Conservation (phyloP, 768 basidiomycete genomes). For the Lentinula aciculospora region DNA sequence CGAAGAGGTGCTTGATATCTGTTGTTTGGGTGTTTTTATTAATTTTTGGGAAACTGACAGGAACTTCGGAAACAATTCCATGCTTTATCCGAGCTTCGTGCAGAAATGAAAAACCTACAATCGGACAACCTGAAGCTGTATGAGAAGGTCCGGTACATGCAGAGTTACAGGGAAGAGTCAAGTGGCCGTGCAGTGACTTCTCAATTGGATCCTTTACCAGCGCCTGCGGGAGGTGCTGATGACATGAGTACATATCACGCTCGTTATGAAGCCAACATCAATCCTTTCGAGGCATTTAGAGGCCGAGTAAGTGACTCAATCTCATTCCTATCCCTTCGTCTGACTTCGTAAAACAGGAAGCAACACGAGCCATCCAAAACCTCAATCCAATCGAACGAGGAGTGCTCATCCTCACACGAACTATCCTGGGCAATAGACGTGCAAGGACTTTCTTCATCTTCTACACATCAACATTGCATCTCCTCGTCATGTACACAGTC, state of each 20-base stretch:
- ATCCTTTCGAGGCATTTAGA: conserved; percentile 96
- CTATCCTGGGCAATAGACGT: conserved; percentile 83
- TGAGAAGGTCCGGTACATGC: conserved; percentile 99
- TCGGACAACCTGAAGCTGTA: conserved; percentile 96
- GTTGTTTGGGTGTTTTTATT: not conserved
- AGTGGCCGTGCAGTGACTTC: conserved; percentile 48
- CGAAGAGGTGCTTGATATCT: conserved; percentile 64
- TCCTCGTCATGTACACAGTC: conserved; percentile 74
- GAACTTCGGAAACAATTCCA: conserved; percentile 96
- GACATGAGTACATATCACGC: conserved; percentile 87
- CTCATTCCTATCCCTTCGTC: not conserved
- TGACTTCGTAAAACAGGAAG: conserved; percentile 55
- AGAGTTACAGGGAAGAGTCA: conserved; percentile 84
- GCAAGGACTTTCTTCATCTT: conserved; percentile 86
- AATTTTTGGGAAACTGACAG: conserved; percentile 32
- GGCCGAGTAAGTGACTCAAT: conserved; percentile 63
- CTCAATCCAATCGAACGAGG: conserved; percentile 90
- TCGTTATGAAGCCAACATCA: conserved; percentile 95
- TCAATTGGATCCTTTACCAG: conserved; percentile 66
- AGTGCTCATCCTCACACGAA: conserved; percentile 77
- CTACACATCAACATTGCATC: conserved; percentile 77
- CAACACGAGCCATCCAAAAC: conserved; percentile 86
- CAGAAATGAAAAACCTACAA: conserved; percentile 89
- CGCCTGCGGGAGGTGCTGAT: conserved; percentile 39
- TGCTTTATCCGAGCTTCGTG: conserved; percentile 86